Percentiles rank a stretch among this genome's conserved stretches.
These are phyloP conservation scores for Hawksworthiomyces lignivorus DNA, from an alignment of 2,329 filamentous ascomycete species.

Conservation along the genomic window DNA sequence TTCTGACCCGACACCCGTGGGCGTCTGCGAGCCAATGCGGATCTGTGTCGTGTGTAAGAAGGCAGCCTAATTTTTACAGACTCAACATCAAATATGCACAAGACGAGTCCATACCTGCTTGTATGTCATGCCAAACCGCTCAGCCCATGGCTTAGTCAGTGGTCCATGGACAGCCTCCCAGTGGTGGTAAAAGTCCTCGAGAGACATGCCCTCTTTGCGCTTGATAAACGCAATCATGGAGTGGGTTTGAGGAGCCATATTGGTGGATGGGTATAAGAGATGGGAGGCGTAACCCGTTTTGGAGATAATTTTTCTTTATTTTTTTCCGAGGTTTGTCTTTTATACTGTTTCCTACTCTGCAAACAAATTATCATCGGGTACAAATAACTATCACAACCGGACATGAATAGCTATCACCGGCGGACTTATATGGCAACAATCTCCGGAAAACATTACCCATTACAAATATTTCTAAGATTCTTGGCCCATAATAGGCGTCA, in stretches of 20 bases:
- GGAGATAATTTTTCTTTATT: no score
- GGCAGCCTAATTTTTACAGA: no score
- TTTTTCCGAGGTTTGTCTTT: not conserved
- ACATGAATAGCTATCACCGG: no score
- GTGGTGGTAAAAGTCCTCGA: slow-evolving; percentile 25
- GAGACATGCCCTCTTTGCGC: slow-evolving; percentile 20
- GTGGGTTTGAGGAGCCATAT: not conserved
- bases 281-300: no score
- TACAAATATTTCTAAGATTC: no score
- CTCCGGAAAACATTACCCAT: no score
- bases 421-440: no score
- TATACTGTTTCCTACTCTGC: no score
- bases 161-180: slow-evolving; percentile 26
- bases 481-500: no score
- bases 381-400: no score
- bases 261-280: not conserved
- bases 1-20: slow-evolving; percentile 10
- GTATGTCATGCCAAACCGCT: slow-evolving; percentile 25
- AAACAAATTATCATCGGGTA: no score
- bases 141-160: slow-evolving; percentile 26
- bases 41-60: slow-evolving; percentile 12
- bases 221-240: slow-evolving; percentile 10
- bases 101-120: slow-evolving; percentile 19
- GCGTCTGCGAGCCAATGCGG: slow-evolving; percentile 18
- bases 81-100: no score